Base-by-base conservation (phyloP, 371 early-diverging fungal species). In the Syncephalastrum contaminatum region DNA sequence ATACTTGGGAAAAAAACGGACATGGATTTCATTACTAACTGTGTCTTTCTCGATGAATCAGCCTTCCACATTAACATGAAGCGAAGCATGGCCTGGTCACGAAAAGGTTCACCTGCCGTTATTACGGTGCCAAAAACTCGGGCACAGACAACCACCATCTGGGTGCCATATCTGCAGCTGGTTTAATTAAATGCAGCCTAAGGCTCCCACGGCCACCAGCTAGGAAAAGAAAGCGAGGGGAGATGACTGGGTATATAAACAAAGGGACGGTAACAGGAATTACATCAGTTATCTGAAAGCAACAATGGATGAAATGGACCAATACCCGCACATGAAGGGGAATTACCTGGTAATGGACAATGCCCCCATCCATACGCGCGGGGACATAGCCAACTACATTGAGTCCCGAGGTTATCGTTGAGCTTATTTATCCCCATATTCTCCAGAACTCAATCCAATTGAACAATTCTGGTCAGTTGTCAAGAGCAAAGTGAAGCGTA, bases 1-100 rank as follows among this genome's bases (percentile, higher is more conserved):
- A n/a, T n/a, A n/a, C n/a, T n/a, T n/a, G n/a, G n/a, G n/a, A n/a
- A n/a, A n/a, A n/a, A n/a, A n/a, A n/a, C n/a, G n/a, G n/a, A n/a
- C n/a, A n/a, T n/a, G n/a, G n/a, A n/a, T n/a, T n/a, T n/a, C n/a
- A n/a, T n/a, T n/a, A n/a, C n/a, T n/a, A n/a, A n/a, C n/a, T n/a
- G n/a, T n/a, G n/a, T n/a, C n/a, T n/a, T 59, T 53, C 39, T 59
- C 39, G 59, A 59, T 41, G 59, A 59, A 51, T 59, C 49, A 20
- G 59, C 49, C 8, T 58, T 58, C 52, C 53, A 58, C 40, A 51
- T 58, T 24, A 52, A 58, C 47, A 41, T 58, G 59, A 59, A 47
- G 48, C 59, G 54, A 25, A 50, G 52, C 36, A 53, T 51, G 53
- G 53, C 53, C 48, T 59, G 59, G 59, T 53, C 59, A 45, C 47